Evolutionary conservation across 495 filamentous ascomycete species (phyloP), one percentile per base, ranked within the genome.

Genomic region (Aspergillus sclerotioniger): DNA sequence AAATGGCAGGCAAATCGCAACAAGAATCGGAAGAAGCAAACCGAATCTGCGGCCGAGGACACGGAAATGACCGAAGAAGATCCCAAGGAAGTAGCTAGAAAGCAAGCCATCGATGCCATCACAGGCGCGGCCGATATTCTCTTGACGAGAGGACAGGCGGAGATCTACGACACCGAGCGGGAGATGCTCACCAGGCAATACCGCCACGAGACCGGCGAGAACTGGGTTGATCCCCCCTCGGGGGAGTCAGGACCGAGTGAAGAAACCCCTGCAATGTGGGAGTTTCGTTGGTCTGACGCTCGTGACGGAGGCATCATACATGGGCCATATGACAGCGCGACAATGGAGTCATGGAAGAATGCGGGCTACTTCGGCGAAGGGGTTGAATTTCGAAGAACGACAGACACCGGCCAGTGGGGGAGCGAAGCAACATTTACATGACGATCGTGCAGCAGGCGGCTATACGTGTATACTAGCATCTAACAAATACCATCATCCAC

Each of bases 331-430:
- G 90, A 96, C 64, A 85, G 82, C 13, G 63, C 76, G 0, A 91
- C 86, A 49, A 98, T 98, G 94, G 80, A 81, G 46, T 86, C 88
- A 0, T 98, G 94, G 94, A 83, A 87, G 58, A 82, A 87, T 54
- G 90, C 91, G 10, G 95, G 95, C 6, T 98, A 96, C 62, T 98
- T 98, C 75, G 91, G 87, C 2, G 90, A 96, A 62, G 93, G 90
- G 0, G 90, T 96, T 21, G 93, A 98, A 69, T 98, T 98, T 66
- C 78, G 88, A 53, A 78, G 72, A 43, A 82, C 76, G 6, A 86
- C 84, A 12, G 80, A 83, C 29, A 75, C 80, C 25, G 66, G 66
- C 39, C 68, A 71, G 32, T 96, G 92, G 92, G 84, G 70, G 41
- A 72, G 78, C 41, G 60, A 79, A 13, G 82, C 81, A 16, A 77